Conservation (phyloP, 768 basidiomycete species). For the Symmetrospora coprosmae region DNA sequence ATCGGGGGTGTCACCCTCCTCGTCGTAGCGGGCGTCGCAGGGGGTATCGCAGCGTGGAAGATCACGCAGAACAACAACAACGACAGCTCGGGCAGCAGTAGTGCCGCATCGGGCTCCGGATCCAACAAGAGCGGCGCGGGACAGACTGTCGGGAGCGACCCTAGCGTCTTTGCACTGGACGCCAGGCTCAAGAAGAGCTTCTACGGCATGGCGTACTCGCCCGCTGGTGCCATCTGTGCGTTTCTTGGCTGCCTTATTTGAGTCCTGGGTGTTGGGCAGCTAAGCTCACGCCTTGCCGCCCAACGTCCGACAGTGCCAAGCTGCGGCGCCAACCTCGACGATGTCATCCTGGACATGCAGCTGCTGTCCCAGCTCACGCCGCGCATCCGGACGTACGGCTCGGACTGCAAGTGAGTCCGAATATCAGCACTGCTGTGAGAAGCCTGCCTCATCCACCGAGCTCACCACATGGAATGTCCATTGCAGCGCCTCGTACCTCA, state of each 20-base stretch:
- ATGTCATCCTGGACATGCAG: constrained; percentile 30
- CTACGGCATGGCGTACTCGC: constrained; percentile 18
- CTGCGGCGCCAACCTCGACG: constrained; percentile 26
- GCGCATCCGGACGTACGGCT: constrained; percentile 24
- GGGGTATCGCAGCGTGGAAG: constrained; percentile 19
- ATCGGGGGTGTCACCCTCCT: neutral
- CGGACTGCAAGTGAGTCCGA: constrained; percentile 37
- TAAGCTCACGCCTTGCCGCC: neutral
- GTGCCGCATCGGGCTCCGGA: neutral
- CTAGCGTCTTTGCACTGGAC: constrained; percentile 14
- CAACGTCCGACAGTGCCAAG: constrained; percentile 9
- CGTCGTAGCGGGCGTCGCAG: constrained; percentile 11
- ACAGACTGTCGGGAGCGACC: neutral
- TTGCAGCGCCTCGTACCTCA: constrained; percentile 35
- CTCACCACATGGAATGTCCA: constrained; percentile 35
- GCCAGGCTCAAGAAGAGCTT: constrained; percentile 16
- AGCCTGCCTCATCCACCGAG: too few species aligned
- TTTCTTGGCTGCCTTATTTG: neutral
- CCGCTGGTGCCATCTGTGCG: neutral
- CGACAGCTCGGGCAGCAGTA: neutral
- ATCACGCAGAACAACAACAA: neutral
- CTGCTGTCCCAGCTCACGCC: constrained; percentile 29
- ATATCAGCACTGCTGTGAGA: neutral
- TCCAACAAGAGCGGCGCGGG: neutral
- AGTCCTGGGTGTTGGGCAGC: neutral